A percentile compares a stretch with the other conserved stretches of the same genome.
phyloP scores from a whole-genome alignment of 176 grass and related monocot species.

The Phyllostachys edulis region DNA sequence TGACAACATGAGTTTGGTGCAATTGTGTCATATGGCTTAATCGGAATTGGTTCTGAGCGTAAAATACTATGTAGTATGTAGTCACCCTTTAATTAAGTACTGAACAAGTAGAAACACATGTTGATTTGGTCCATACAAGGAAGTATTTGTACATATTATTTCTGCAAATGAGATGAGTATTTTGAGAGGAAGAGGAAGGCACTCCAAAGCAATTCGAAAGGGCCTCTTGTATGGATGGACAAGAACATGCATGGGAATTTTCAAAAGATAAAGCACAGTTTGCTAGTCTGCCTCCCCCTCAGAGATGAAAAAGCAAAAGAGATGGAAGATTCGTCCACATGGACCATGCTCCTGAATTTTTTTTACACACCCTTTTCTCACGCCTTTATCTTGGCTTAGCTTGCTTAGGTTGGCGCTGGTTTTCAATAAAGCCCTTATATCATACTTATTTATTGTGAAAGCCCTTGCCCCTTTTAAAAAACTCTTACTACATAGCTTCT shows the following conservation, averaged over 20 bases:
- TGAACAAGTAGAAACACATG: neutral
- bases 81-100: neutral
- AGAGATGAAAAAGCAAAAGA: conserved; percentile 46
- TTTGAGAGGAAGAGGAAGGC: conserved; percentile 5
- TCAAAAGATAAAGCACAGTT: conserved; percentile 54
- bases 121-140: no score
- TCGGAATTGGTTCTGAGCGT: neutral
- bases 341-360: conserved; percentile 19
- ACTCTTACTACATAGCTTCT: neutral
- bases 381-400: conserved; percentile 31
- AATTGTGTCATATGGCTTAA: neutral
- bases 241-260: conserved; percentile 53
- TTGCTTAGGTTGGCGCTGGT: conserved; percentile 19
- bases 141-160: neutral
- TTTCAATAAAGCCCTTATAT: neutral
- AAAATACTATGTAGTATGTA: neutral
- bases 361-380: conserved; percentile 13
- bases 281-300: conserved; percentile 26
- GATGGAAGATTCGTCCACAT: conserved; percentile 45
- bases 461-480: neutral
- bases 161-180: neutral
- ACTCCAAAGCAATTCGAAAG: conserved; percentile 40
- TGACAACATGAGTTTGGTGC: neutral
- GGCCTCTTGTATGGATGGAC: conserved; percentile 19
- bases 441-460: neutral